phyloP scores from a whole-genome alignment of 495 filamentous ascomycete species.

The Tuber microsphaerosporum region DNA sequence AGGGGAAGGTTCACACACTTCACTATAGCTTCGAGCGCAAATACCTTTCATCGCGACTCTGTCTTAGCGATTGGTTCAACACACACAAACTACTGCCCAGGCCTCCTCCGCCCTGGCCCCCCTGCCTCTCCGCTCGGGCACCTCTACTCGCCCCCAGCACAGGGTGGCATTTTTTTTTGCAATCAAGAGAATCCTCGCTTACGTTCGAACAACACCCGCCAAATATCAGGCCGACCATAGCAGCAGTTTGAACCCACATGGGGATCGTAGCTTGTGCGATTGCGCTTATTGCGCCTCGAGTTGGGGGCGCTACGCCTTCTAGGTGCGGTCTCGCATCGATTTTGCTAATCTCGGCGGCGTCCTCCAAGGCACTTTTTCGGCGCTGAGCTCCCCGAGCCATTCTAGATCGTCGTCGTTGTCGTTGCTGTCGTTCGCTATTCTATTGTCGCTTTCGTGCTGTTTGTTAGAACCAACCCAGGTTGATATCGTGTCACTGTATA shows the following conservation, averaged over 20 bases:
- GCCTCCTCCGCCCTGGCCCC: neutral
- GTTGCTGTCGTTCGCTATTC: neutral
- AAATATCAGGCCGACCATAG: constrained; percentile 84
- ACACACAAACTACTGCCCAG: constrained; percentile 3
- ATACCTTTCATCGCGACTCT: constrained; percentile 55
- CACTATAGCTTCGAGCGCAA: constrained; percentile 89
- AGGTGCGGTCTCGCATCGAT: constrained; percentile 42
- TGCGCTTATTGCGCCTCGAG: constrained; percentile 41
- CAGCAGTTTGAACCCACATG: constrained; percentile 58
- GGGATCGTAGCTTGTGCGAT: constrained; percentile 53
- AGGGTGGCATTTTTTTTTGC: neutral
- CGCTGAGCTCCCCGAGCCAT: constrained; percentile 33
- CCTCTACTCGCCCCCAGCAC: neutral
- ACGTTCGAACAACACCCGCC: constrained; percentile 98
- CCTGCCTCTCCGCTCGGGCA: neutral
- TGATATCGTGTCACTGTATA: neutral
- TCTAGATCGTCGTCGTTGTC: neutral
- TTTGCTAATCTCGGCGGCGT: constrained; percentile 27
- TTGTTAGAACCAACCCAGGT: neutral
- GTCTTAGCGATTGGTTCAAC: constrained; percentile 4
- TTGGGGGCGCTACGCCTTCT: constrained; percentile 24
- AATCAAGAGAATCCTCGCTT: constrained; percentile 38
- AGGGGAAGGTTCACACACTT: constrained; percentile 55
- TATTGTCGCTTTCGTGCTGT: neutral
- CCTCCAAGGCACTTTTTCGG: constrained; percentile 17